Evolutionary conservation across 495 filamentous ascomycete genomes (phyloP), one percentile per base, ranked within the genome.

Genomic region (Aspergillus asperescens): DNA sequence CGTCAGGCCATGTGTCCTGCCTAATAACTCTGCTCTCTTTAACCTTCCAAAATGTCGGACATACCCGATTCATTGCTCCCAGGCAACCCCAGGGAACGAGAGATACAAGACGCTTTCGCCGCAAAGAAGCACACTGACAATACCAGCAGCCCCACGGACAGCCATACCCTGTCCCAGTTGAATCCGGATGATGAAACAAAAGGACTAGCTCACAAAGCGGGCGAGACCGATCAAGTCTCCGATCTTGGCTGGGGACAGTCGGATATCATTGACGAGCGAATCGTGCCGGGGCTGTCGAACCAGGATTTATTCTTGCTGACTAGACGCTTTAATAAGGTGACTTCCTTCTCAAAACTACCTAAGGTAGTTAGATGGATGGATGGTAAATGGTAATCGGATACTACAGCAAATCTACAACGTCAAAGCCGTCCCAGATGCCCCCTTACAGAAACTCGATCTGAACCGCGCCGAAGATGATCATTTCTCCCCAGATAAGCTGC

Each of bases 401-500:
- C n/a, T 31, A 15, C 45, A 91, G 87, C 88, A 93, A 86, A 85
- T 93, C 66, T 91, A 91, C 66, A 84, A 92, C 72, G 83, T 92
- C 57, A 90, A 89, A 66, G 84, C 85, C 13, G 74, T 81, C 1
- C 65, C 74, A 2, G 69, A 79, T 16, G 62, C 71, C 1, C 75
- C 78, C 1, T 45, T 74, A 29, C 79, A 78, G 8, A 80, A 82
- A 19, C 67, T 95, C n/a, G 90, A 95, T 67, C 75, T 93, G 10
- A 86, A 88, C 49, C 84, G 88, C 39, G 83, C 86, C 0, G 85
- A 90, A 29, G 82, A 90, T 52, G 89, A 94, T 32, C 83, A 89
- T 54, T 93, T 91, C 65, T 87, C 86, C 0, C 90, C 90, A 0
- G 90, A 94, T 65, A 94, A 94, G 62, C 67, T 95, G 55, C 77